Evolutionary conservation across 2,329 filamentous ascomycete species (phyloP), one percentile per base, ranked within the genome.

Genomic region (Aspergillus udagawae): DNA sequence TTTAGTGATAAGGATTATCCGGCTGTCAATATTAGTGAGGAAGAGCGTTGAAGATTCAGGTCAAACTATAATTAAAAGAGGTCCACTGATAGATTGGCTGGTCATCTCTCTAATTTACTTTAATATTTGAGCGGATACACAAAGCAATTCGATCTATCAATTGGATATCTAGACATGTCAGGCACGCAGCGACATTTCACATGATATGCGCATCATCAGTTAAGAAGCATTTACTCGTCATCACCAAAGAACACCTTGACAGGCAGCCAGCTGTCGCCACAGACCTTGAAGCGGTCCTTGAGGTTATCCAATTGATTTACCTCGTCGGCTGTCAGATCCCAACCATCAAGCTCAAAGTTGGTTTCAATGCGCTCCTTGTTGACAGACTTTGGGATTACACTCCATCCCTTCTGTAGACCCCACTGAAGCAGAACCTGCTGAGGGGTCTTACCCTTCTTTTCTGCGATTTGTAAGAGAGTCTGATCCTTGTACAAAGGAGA

Each of bases 301-400:
- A 93, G 81, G 67, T 77, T 82, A 67, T 85, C 85, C 51, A 96
- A 80, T 74, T 83, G 79, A 65, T 82, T 80, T 52, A 93, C 73
- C 78, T 96, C 91, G 49, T 90, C 89, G 3, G 83, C 82, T 3
- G 83, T 87, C 74, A 95, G 77, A 58, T 84, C 79, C 85, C 86
- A 93, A 53, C 87, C 89, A 73, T 92, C 84, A 53, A 90, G 80
- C 72, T 88, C 83, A 65, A 86, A 90, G 81, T 96, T 95, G 61
- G 79, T 83, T 75, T 89, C 80, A 68, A 96, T 92, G 45, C 91
- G 84, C 53, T 80, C 80, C 64, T 86, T 83, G 63, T 84, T 92
- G 57, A 92, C 88, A 53, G 84, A 89, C 83, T 96, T 96, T 67
- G 91, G 91, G 67, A 96, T 91, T 53, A 96, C 90, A 63, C 85